A percentile compares a stretch with the other conserved stretches of the same genome.
These are phyloP conservation scores for Aurantiochytrium sp. DNA, from an alignment of 108 stramenopile genomes.

Conservation along the genomic window DNA sequence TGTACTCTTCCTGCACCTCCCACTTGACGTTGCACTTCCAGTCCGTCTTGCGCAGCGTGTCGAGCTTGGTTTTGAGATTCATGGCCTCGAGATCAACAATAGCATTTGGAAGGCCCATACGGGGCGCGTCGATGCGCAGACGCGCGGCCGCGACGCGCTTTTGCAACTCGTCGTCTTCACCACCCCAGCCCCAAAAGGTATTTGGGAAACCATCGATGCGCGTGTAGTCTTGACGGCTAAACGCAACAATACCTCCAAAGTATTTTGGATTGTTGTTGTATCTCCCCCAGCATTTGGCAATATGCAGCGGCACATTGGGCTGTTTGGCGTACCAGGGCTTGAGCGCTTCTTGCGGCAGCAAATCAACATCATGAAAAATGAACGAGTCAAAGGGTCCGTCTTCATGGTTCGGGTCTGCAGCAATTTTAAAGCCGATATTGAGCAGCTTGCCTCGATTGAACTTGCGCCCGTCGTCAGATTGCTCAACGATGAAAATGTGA, in stretches of 20 bases:
- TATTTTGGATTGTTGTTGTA: constrained; percentile 94
- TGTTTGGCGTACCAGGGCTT: constrained; percentile 66
- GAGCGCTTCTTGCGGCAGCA: constrained; percentile 62
- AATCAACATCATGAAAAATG: constrained; percentile 96
- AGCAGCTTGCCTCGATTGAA: constrained; percentile 99
- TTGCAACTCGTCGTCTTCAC: constrained; percentile 98
- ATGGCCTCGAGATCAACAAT: constrained; percentile 35
- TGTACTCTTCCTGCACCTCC: constrained; percentile 90
- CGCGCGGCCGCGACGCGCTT: constrained; percentile 27
- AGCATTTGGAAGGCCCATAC: not conserved
- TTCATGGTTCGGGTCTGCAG: constrained; percentile 37
- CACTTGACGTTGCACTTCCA: constrained; percentile 96
- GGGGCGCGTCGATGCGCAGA: not conserved
- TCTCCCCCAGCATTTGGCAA: constrained; percentile 90
- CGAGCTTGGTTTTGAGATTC: constrained; percentile 33
- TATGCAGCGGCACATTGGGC: constrained; percentile 78
- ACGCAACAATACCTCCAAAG: constrained; percentile 90
- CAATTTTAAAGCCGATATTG: constrained; percentile 91
- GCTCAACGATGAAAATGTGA: constrained; percentile 93
- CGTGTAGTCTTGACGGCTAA: constrained; percentile 68
- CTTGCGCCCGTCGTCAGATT: constrained; percentile 83
- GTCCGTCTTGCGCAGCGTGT: constrained; percentile 51
- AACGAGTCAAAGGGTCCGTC: constrained; percentile 55
- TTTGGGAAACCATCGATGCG: constrained; percentile 92
- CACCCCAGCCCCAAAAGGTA: constrained; percentile 99